Conservation (phyloP, 192 early-diverging fungal species). For the Coemansia umbellata region DNA sequence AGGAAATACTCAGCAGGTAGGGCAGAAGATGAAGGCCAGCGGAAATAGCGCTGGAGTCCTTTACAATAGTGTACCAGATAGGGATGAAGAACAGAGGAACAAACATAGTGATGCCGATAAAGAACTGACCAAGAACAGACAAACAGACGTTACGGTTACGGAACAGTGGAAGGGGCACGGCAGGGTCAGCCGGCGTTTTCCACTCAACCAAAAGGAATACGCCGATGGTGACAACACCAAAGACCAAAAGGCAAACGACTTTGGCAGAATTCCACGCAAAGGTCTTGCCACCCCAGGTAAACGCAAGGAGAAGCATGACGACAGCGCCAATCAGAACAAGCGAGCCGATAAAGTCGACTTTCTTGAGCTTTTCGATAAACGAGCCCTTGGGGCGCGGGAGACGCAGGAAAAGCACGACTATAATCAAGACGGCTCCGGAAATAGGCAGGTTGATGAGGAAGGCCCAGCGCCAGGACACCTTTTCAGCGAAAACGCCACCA, state of each 20-base stretch:
- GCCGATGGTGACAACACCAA: conserved; percentile 39
- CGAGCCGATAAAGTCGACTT: conserved; percentile 61
- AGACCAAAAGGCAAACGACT: conserved; percentile 56
- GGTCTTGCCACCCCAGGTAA: conserved; percentile 60
- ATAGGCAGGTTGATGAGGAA: conserved; percentile 57
- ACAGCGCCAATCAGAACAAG: conserved; percentile 51
- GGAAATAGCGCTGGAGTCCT: conserved; percentile 50
- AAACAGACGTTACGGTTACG: conserved; percentile 56
- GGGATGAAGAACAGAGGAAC: conserved; percentile 60
- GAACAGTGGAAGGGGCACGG: conserved; percentile 51
- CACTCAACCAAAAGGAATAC: conserved; percentile 56
- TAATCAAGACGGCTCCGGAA: conserved; percentile 23
- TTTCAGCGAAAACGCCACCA: conserved; percentile 67
- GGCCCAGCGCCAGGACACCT: conserved; percentile 68
- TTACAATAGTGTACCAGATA: conserved; percentile 61
- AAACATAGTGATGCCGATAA: conserved; percentile 58
- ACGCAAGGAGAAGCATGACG: conserved; percentile 54
- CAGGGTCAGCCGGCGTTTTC: conserved; percentile 55
- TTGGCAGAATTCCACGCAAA: conserved; percentile 58
- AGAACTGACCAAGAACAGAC: conserved; percentile 50
- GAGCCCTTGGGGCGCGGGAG: conserved; percentile 45
- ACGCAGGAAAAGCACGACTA: conserved; percentile 52
- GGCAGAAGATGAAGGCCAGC: conserved; percentile 66
- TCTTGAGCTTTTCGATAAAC: conserved; percentile 52
- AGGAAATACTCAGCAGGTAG: conserved; percentile 54